These are phyloP conservation scores for Apiosordaria backusii DNA, from an alignment of 495 filamentous ascomycete species.

Conservation along the genomic window DNA sequence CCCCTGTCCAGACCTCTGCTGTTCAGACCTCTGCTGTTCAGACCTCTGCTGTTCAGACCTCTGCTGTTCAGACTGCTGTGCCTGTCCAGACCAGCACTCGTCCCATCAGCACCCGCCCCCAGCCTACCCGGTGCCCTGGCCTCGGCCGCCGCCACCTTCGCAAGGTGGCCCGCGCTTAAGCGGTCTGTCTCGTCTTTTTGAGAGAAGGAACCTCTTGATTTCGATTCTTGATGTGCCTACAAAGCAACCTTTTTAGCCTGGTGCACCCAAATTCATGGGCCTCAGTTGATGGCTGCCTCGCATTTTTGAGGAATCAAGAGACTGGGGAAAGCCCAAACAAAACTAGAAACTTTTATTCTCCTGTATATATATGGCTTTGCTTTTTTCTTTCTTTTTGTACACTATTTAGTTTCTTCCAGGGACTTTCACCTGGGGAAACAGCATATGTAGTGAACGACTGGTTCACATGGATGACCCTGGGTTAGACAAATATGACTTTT, in stretches of 20 bases:
- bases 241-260: not conserved
- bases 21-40: not conserved
- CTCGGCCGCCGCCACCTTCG: constrained; percentile 12
- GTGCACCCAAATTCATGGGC: not conserved
- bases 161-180: constrained; percentile 10
- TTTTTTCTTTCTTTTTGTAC: constrained; percentile 3
- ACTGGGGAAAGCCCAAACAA: not conserved
- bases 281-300: not conserved
- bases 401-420: not conserved
- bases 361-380: constrained; percentile 4
- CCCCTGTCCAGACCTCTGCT: constrained; percentile 1
- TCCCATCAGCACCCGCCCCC: constrained; percentile 1
- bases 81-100: constrained; percentile 3
- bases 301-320: not conserved
- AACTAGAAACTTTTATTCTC: constrained; percentile 1
- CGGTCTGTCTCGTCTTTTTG: not conserved
- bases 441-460: not conserved
- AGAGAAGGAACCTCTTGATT: not conserved
- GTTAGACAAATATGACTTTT: not conserved
- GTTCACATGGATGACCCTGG: not conserved
- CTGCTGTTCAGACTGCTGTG: not conserved
- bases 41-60: constrained; percentile 2
- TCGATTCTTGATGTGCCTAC: not conserved
- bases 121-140: constrained; percentile 9
- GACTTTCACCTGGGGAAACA: not conserved